Base-by-base conservation (phyloP, 768 basidiomycete genomes). In the Russula abietina region DNA sequence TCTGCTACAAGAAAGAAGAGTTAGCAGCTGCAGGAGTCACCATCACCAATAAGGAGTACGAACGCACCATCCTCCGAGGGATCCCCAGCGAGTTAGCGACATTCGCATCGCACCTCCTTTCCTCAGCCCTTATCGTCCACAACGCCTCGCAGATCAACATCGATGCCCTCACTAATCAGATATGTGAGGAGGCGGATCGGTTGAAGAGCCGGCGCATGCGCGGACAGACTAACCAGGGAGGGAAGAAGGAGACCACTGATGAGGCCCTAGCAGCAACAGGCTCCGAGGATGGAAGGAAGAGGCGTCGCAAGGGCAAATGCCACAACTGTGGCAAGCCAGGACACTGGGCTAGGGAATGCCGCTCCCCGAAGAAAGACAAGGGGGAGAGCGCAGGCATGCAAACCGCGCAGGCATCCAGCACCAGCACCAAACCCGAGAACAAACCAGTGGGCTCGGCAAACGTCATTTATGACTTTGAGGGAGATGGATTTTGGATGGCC, bases 231-330 rank as follows among this genome's bases (percentile, higher is more conserved):
- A 30, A 30, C 5, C 33, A 38, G 22, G 22, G 14, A 6, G 22
- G 19, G 36, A 53, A 53, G 22, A 36, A 24, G 6, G 33, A 24
- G 28, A 30, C n/a, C 24, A 22, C 24, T 0, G 17, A 48, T 14
- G 46, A 38, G 12, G 14, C 32, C 6, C 36, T 53, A 10, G 28
- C 39, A 0, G 28, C 41, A 5, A 32, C 41, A 0, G 10, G 24
- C 0, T 7, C 9, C 8, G 46, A 58, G 1, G 65, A 60, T 57
- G 26, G 49, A 32, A 67, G 11, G 16, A 16, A 24, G 3, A 60
- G 59, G 69, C 43, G 57, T 2, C 26, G 49, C 10, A 41, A 59
- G 26, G 58, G 58, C 38, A 51, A 51, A 3, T 50, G 49, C 38
- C 58, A 59, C 28, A 41, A 59, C 10, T 59, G 48, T 16, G 28